Percentiles rank a stretch among this genome's conserved stretches.
These are phyloP conservation scores for Coemansia sp. DNA, from an alignment of 192 early-diverging fungal species.

Conservation along the genomic window DNA sequence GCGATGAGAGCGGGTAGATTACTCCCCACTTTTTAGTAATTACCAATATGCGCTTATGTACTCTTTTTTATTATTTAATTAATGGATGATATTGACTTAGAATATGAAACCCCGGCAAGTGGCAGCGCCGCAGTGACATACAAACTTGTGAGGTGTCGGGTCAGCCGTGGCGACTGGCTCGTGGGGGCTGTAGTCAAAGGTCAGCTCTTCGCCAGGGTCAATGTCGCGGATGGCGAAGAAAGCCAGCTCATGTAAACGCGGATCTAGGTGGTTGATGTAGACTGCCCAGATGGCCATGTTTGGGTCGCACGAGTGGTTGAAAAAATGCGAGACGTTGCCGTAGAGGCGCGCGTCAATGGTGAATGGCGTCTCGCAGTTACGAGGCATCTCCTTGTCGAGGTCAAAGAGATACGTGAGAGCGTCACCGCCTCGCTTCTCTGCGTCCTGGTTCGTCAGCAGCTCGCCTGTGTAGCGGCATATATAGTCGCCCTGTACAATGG, in stretches of 20 bases:
- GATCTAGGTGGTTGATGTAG: slow-evolving; percentile 80
- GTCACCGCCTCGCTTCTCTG: slow-evolving; percentile 62
- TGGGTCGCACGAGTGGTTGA: slow-evolving; percentile 97
- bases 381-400: slow-evolving; percentile 70
- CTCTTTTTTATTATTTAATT: background rate
- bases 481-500: slow-evolving; percentile 64
- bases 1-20: slow-evolving; percentile 7
- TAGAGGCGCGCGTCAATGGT: slow-evolving; percentile 91
- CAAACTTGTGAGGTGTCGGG: slow-evolving; percentile 18
- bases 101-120: slow-evolving; percentile 31
- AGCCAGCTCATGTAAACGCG: slow-evolving; percentile 79
- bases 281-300: slow-evolving; percentile 67
- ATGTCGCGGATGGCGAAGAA: slow-evolving; percentile 87
- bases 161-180: background rate
- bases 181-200: slow-evolving; percentile 95
- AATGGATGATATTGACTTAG: background rate
- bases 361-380: slow-evolving; percentile 86
- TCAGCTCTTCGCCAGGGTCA: slow-evolving; percentile 77
- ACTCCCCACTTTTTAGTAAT: background rate
- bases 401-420: slow-evolving; percentile 68
- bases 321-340: slow-evolving; percentile 95
- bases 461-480: slow-evolving; percentile 98
- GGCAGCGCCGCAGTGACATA: slow-evolving; percentile 27
- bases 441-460: slow-evolving; percentile 79
- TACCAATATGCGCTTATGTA: background rate